Percentiles rank a stretch among this genome's conserved stretches.
phyloP scores from a whole-genome alignment of 2,329 filamentous ascomycete genomes.

The Xylariaceae sp. region DNA sequence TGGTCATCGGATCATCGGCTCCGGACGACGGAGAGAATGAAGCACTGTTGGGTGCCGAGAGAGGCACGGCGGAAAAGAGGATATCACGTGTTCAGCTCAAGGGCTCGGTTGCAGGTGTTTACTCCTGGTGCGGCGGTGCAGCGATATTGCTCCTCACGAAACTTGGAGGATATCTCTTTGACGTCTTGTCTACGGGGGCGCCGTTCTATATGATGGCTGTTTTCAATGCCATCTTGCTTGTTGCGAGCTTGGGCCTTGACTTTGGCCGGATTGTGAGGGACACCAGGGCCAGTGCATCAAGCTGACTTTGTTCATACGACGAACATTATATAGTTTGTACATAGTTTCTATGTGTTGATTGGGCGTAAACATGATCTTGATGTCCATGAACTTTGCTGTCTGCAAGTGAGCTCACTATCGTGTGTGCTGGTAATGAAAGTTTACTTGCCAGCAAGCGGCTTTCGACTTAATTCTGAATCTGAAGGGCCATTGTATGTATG shows the following conservation, averaged over 20 bases:
- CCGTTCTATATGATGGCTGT: conserved; percentile 93
- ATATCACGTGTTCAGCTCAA: conserved; percentile 65
- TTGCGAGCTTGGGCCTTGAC: conserved; percentile 53
- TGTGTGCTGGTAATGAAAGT: no score
- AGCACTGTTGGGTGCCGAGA: conserved; percentile 29
- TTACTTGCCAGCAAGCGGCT: no score
- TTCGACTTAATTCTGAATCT: no score
- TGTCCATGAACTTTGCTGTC: no score
- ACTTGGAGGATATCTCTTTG: conserved; percentile 82
- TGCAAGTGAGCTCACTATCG: no score
- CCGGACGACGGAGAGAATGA: conserved; percentile 31
- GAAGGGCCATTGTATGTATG: no score
- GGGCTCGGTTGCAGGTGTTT: conserved; percentile 91
- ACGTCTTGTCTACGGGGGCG: conserved; percentile 67
- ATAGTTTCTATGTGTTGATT: no score
- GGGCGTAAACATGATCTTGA: no score
- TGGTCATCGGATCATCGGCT: conserved; percentile 22
- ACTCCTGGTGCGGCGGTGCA: conserved; percentile 84
- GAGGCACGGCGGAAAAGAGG: conserved; percentile 36
- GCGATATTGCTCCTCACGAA: conserved; percentile 93
- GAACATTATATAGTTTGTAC: no score
- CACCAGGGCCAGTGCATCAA: neutral
- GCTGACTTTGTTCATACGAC: no score
- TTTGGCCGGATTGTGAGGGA: conserved; percentile 19
- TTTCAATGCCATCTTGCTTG: conserved; percentile 75